A percentile compares a stretch with the other conserved stretches of the same genome.
Conservation (phyloP, 257 asterid genomes). For the Leonotis leonurus region DNA sequence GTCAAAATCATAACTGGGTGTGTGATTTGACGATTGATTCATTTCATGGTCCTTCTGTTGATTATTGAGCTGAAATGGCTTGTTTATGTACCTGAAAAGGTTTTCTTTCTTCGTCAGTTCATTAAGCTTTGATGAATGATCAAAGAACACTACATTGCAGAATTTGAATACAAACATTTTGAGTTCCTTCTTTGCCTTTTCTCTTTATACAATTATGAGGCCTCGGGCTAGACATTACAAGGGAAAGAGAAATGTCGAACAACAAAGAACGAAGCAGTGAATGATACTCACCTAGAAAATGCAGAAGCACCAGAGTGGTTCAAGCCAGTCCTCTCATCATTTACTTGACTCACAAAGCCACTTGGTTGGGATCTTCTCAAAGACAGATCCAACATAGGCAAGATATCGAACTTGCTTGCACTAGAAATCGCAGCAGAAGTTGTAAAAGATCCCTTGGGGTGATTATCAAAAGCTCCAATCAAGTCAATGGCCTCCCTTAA, state of each 20-base stretch:
- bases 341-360: conserved; percentile 37
- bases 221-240: too few relatives aligned
- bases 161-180: background rate
- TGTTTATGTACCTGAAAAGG: conserved; percentile 61
- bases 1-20: conserved; percentile 34
- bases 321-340: conserved; percentile 42
- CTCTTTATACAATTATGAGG: too few relatives aligned
- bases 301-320: conserved; percentile 91
- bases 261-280: background rate
- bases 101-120: conserved; percentile 12
- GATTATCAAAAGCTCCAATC: conserved; percentile 71
- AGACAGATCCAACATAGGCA: conserved; percentile 66
- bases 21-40: conserved; percentile 25
- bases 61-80: conserved; percentile 36
- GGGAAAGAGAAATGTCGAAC: background rate
- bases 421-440: conserved; percentile 26
- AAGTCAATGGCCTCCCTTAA: conserved; percentile 70
- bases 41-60: conserved; percentile 38
- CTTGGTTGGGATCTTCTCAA: conserved; percentile 53
- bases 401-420: conserved; percentile 39
- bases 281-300: conserved; percentile 67
- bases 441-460: conserved; percentile 29
- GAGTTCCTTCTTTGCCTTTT: background rate
- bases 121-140: background rate
- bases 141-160: background rate